Evolutionary conservation across 2,329 filamentous ascomycete species (phyloP).

Genomic region (Pseudonectria buxi): DNA sequence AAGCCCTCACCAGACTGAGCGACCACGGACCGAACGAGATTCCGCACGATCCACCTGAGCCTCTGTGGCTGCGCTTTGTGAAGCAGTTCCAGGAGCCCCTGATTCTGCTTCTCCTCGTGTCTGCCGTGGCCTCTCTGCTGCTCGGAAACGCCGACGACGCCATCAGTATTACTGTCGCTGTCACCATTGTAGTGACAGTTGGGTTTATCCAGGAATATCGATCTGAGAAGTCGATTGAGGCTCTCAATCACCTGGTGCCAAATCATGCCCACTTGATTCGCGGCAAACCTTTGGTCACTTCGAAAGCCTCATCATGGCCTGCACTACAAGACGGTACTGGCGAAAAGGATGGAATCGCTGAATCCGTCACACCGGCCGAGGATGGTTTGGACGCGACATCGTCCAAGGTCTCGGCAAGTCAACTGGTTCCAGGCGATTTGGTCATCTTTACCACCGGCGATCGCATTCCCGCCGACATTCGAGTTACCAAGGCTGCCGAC

Average conservation of each 20-base stretch:
- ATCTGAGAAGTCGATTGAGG: conserved; percentile 95
- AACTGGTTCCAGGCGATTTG: conserved; percentile 86
- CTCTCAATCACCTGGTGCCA: conserved; percentile 85
- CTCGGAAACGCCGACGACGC: conserved; percentile 94
- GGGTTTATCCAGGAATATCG: conserved; percentile 97
- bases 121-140: conserved; percentile 79
- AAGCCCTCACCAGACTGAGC: conserved; percentile 72
- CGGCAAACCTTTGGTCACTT: conserved; percentile 31
- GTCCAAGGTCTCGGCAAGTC: conserved; percentile 75
- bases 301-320: conserved; percentile 42
- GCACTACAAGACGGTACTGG: conserved; percentile 35
- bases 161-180: conserved; percentile 88
- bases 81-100: conserved; percentile 97
- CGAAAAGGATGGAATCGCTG: conserved; percentile 36
- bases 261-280: conserved; percentile 95
- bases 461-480: conserved; percentile 90
- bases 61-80: conserved; percentile 87
- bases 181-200: conserved; percentile 93
- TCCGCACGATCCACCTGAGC: conserved; percentile 86
- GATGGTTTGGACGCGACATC: conserved; percentile 65
- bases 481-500: conserved; percentile 84
- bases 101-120: conserved; percentile 84
- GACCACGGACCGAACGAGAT: conserved; percentile 89
- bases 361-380: conserved; percentile 53
- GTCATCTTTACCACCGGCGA: conserved; percentile 94